A percentile compares a stretch with the other conserved stretches of the same genome.
Evolutionary conservation across 805 yeast genomes (phyloP).

Genomic region (Hanseniaspora pseudoguilliermondii): DNA sequence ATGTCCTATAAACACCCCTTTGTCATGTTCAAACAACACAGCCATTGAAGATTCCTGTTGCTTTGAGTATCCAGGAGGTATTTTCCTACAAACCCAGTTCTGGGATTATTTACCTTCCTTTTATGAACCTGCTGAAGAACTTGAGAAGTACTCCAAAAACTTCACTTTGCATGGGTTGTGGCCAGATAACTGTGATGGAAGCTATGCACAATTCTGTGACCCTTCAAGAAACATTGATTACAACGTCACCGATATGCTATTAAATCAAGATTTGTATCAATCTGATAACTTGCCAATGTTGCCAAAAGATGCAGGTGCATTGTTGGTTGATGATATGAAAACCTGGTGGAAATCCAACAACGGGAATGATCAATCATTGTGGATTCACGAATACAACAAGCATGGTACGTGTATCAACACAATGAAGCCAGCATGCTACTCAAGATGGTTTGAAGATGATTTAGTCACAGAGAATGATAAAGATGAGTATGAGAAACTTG

Average conservation of each 20-base stretch:
- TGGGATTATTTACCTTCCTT: conserved; percentile 55
- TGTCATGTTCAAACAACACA: conserved; percentile 47
- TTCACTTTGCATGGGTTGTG: conserved; percentile 80
- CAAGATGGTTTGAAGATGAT: conserved; percentile 22
- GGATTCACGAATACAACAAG: conserved; percentile 89
- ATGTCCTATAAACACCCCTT: conserved; percentile 49
- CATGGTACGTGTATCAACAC: conserved; percentile 90
- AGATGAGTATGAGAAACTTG: conserved; percentile 9
- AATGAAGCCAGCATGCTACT: conserved; percentile 59
- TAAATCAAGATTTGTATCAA: conserved; percentile 16
- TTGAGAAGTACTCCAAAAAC: conserved; percentile 30
- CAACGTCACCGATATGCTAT: conserved; percentile 29
- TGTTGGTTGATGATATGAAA: conserved; percentile 45
- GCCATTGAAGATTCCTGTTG: conserved; percentile 57
- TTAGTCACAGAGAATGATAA: conserved; percentile 11
- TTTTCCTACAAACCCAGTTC: conserved; percentile 73
- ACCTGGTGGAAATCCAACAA: conserved; percentile 60
- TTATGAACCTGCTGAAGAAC: conserved; percentile 17
- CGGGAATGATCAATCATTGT: conserved; percentile 54
- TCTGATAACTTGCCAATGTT: conserved; percentile 12
- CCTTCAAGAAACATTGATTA: conserved; percentile 38
- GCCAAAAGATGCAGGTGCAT: conserved; percentile 33
- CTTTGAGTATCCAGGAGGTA: conserved; percentile 77
- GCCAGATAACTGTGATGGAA: conserved; percentile 82
- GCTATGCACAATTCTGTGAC: conserved; percentile 70